Evolutionary conservation across 192 early-diverging fungal genomes (phyloP).

Genomic region (Mortierella claussenii): DNA sequence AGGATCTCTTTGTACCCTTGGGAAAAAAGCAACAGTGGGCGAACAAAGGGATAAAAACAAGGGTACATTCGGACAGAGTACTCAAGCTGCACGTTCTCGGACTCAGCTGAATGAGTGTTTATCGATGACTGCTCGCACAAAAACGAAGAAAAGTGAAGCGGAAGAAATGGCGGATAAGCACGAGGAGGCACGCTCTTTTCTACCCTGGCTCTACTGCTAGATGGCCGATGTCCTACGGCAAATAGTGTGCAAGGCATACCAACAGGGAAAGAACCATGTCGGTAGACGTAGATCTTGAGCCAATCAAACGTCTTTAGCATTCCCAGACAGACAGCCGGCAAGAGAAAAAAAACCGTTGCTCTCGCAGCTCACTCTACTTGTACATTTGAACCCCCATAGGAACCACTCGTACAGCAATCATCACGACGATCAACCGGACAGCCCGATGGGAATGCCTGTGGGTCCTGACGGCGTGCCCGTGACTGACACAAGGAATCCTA

Average conservation of each 20-base stretch:
- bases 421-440: conserved; percentile 35
- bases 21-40: not conserved
- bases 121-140: no score
- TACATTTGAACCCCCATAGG: conserved; percentile 7
- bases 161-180: no score
- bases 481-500: conserved; percentile 12
- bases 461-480: conserved; percentile 14
- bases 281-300: not conserved
- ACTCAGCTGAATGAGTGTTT: not conserved
- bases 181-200: no score
- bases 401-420: conserved; percentile 32
- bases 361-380: not conserved
- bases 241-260: not conserved
- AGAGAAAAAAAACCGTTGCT: no score
- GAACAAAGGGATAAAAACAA: not conserved
- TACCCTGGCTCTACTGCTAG: not conserved
- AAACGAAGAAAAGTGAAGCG: no score
- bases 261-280: not conserved
- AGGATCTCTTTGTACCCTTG: no score
- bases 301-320: not conserved
- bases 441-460: conserved; percentile 24
- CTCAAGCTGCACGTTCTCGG: not conserved
- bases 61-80: not conserved
- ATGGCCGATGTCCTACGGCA: not conserved
- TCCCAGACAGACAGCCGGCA: not conserved